Conservation (phyloP, 768 basidiomycete genomes). For the Mycena olivaceomarginata region DNA sequence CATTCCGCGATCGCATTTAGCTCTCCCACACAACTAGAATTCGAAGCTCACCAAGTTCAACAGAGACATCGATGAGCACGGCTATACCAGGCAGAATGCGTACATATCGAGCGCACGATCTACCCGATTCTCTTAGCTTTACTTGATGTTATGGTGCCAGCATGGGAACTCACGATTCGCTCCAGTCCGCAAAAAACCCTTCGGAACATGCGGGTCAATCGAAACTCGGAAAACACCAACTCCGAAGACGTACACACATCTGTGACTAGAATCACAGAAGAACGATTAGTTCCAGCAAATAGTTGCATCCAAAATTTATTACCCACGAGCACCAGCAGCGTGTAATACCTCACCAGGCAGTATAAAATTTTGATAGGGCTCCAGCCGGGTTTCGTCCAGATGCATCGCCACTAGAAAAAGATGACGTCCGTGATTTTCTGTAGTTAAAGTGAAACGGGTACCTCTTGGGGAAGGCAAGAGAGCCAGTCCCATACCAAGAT, state of each 20-base stretch:
- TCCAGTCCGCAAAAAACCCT: slow-evolving; percentile 45
- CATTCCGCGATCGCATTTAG: background rate
- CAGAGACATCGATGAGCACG: slow-evolving; percentile 40
- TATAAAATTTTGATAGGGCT: slow-evolving; percentile 39
- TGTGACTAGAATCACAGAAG: slow-evolving; percentile 26
- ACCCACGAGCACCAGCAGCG: slow-evolving; percentile 41
- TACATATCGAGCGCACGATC: slow-evolving; percentile 40
- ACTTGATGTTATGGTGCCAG: background rate
- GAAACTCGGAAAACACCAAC: too few relatives aligned
- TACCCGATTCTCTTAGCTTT: background rate
- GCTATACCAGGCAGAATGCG: slow-evolving; percentile 41
- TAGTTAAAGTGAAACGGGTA: background rate
- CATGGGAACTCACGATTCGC: slow-evolving; percentile 33
- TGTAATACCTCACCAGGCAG: slow-evolving; percentile 43
- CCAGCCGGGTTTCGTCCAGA: slow-evolving; percentile 38
- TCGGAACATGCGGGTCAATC: background rate
- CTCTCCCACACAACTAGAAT: background rate
- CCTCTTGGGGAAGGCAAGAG: slow-evolving; percentile 44
- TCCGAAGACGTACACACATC: slow-evolving; percentile 35
- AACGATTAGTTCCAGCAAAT: background rate
- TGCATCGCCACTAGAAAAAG: slow-evolving; percentile 30
- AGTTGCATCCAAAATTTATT: background rate
- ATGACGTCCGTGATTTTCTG: background rate
- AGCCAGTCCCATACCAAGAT: slow-evolving; percentile 46
- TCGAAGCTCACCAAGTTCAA: slow-evolving; percentile 34